A percentile compares a stretch with the other conserved stretches of the same genome.
Conservation (phyloP, 306 rosid species). For the Neltuma alba region DNA sequence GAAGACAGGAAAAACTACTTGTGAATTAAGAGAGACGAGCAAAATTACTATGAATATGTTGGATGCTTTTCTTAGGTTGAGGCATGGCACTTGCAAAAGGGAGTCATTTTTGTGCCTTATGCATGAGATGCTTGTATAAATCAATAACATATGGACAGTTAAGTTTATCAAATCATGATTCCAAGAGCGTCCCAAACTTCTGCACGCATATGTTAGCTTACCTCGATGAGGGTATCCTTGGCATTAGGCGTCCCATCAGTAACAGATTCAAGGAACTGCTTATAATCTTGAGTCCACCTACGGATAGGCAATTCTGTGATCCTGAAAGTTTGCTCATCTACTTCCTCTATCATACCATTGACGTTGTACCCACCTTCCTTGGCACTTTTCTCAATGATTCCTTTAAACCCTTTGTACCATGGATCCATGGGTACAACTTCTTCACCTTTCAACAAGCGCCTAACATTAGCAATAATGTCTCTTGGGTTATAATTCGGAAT, state of each 20-base stretch:
- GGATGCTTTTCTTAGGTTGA: background rate
- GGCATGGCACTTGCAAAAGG: background rate
- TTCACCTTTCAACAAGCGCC: constrained; percentile 66
- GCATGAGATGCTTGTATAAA: background rate
- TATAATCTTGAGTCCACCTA: constrained; percentile 94
- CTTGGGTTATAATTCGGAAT: constrained; percentile 92
- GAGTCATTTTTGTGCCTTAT: background rate
- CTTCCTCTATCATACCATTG: constrained; percentile 70
- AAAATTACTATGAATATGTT: background rate
- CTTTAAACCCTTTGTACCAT: constrained; percentile 92
- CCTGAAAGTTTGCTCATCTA: constrained; percentile 63
- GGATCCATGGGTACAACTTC: constrained; percentile 86
- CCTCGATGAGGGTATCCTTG: constrained; percentile 87
- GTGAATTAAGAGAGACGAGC: background rate
- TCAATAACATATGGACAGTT: background rate
- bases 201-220: constrained; percentile 18
- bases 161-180: background rate
- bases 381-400: constrained; percentile 66
- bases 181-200: background rate
- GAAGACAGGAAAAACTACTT: constrained; percentile 23
- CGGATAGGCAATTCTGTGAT: constrained; percentile 80
- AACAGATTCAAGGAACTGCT: constrained; percentile 78
- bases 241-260: constrained; percentile 68
- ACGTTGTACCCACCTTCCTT: constrained; percentile 71
- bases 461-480: constrained; percentile 78